phyloP scores from a whole-genome alignment of 768 basidiomycete species.

The Boletus rubropictus region DNA sequence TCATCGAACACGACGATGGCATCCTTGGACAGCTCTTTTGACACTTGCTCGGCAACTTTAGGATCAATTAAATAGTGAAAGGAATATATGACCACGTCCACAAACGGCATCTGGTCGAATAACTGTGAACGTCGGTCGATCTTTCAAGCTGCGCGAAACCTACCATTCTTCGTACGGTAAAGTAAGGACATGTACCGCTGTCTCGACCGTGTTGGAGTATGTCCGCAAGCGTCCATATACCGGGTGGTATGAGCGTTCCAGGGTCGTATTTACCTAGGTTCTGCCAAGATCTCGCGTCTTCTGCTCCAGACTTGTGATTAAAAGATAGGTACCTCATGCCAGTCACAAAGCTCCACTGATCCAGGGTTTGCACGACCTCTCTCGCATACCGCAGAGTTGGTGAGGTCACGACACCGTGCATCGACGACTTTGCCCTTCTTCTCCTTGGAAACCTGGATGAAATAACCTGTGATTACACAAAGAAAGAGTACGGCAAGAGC shows the following conservation, averaged over 20 bases:
- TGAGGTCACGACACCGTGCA: conserved; percentile 93
- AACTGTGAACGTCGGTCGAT: not conserved
- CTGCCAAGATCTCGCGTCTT: conserved; percentile 36
- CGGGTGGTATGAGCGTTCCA: conserved; percentile 74
- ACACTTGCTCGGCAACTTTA: conserved; percentile 98
- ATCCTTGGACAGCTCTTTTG: conserved; percentile 95
- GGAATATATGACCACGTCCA: conserved; percentile 95
- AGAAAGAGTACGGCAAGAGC: not conserved
- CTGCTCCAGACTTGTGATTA: not conserved
- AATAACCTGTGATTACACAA: not conserved
- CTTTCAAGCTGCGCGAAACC: conserved; percentile 14
- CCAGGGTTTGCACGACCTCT: conserved; percentile 83
- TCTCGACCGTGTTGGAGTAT: conserved; percentile 84
- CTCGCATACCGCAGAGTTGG: conserved; percentile 76
- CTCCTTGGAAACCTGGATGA: conserved; percentile 80
- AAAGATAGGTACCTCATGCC: conserved; percentile 77
- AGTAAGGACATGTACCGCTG: conserved; percentile 88
- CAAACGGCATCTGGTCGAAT: conserved; percentile 82
- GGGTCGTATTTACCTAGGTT: conserved; percentile 77
- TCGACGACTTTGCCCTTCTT: conserved; percentile 98
- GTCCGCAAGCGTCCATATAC: conserved; percentile 93
- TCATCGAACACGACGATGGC: conserved; percentile 99
- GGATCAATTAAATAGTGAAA: conserved; percentile 99
- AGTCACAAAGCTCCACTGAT: conserved; percentile 86
- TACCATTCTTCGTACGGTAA: conserved; percentile 93